phyloP scores from a whole-genome alignment of 345 rosid genomes.

The Euphorbia lathyris region DNA sequence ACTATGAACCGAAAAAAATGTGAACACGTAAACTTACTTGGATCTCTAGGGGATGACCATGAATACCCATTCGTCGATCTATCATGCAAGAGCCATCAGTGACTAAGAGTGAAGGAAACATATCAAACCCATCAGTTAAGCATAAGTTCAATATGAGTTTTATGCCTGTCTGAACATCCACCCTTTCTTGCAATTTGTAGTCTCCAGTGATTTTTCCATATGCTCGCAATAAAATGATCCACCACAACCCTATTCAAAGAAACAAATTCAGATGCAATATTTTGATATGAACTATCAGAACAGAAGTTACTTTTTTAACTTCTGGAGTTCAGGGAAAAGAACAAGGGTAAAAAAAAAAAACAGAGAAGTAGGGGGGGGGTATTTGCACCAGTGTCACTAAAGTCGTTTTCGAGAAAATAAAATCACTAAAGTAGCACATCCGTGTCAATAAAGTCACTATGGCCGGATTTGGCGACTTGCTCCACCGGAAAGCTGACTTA shows the following conservation, averaged over 20 bases:
- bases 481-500: too few relatives aligned
- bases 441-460: too few relatives aligned
- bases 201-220: constrained; percentile 35
- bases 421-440: too few relatives aligned
- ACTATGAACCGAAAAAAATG: too few relatives aligned
- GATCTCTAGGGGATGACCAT: constrained; percentile 38
- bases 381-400: too few relatives aligned
- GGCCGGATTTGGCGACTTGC: too few relatives aligned
- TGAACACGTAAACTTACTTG: constrained; percentile 18
- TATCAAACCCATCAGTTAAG: constrained; percentile 34
- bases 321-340: background rate
- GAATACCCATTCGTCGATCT: constrained; percentile 36
- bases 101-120: constrained; percentile 35
- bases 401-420: too few relatives aligned
- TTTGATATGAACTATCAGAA: constrained; percentile 7
- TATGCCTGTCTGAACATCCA: constrained; percentile 37
- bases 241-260: constrained; percentile 27
- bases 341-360: too few relatives aligned
- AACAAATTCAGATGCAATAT: constrained; percentile 1
- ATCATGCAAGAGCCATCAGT: constrained; percentile 40
- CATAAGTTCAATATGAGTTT: constrained; percentile 29
- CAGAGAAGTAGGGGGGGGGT: too few relatives aligned
- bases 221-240: constrained; percentile 34
- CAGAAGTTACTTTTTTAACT: background rate
- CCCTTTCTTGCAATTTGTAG: constrained; percentile 36